phyloP scores from a whole-genome alignment of 2,329 filamentous ascomycete species.

The Aspergillus quadricinctus region DNA sequence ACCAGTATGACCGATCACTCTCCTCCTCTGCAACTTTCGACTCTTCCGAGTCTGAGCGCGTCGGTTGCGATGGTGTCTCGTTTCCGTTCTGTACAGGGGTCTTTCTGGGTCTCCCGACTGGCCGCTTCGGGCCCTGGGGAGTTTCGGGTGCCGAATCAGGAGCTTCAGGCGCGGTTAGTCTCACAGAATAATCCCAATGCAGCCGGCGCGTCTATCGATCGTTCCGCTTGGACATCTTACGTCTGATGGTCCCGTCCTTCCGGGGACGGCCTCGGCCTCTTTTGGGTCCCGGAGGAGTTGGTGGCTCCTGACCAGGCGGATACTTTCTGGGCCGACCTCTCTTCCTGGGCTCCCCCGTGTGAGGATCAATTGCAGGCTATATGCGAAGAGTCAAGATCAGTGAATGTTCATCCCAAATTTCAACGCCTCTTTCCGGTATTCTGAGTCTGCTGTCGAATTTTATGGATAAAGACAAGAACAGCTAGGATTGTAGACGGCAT shows the following conservation, averaged over 20 bases:
- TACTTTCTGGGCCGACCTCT: constrained; percentile 33
- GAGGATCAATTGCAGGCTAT: constrained; percentile 12
- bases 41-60: constrained; percentile 14
- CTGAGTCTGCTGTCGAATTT: neutral
- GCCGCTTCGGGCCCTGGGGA: constrained; percentile 19
- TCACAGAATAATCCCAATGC: neutral
- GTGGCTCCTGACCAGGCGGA: constrained; percentile 20
- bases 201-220: neutral
- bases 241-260: constrained; percentile 19
- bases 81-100: constrained; percentile 12
- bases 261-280: constrained; percentile 31
- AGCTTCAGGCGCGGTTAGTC: neutral
- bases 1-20: constrained; percentile 58
- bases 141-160: constrained; percentile 3
- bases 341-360: constrained; percentile 28
- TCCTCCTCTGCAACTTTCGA: constrained; percentile 15
- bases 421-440: neutral
- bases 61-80: constrained; percentile 7
- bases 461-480: neutral
- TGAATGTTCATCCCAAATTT: neutral
- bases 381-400: constrained; percentile 4
- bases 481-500: constrained; percentile 2
- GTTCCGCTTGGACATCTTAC: neutral
- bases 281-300: constrained; percentile 25
- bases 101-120: constrained; percentile 23